Conservation (phyloP, 2,329 filamentous ascomycete species). For the Myriosclerotinia duriaeana region DNA sequence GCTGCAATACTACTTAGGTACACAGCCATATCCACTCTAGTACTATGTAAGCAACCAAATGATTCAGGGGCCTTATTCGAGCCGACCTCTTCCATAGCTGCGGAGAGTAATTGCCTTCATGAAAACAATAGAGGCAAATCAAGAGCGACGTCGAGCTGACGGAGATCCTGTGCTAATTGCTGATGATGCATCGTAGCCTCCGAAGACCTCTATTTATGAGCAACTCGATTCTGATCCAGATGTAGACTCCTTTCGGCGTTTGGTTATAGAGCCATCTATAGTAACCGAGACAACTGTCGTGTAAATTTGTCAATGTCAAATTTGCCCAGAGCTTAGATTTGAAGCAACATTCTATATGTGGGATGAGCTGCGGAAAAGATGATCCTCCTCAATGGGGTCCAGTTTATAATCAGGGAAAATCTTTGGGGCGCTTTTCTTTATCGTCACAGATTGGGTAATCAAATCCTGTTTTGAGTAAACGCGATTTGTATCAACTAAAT, state of each 20-base stretch:
- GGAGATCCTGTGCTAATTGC: neutral
- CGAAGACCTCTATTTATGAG: neutral
- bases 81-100: too few species aligned
- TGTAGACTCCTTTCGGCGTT: neutral
- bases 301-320: neutral
- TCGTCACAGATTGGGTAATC: neutral
- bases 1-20: neutral
- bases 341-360: constrained; percentile 36
- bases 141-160: constrained; percentile 1
- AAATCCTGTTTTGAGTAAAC: constrained; percentile 21
- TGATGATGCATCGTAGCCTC: neutral
- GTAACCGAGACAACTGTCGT: neutral
- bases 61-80: neutral
- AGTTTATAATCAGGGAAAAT: constrained; percentile 8
- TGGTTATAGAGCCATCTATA: neutral
- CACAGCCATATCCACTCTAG: neutral
- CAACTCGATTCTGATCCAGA: neutral
- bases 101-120: too few species aligned
- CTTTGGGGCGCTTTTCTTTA: neutral
- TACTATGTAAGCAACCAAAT: neutral
- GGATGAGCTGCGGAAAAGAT: constrained; percentile 20
- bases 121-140: neutral
- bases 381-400: constrained; percentile 28
- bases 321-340: constrained; percentile 30
- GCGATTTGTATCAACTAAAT: constrained; percentile 24